phyloP scores from a whole-genome alignment of 2,329 filamentous ascomycete species.

The Trichoderma endophyticum region DNA sequence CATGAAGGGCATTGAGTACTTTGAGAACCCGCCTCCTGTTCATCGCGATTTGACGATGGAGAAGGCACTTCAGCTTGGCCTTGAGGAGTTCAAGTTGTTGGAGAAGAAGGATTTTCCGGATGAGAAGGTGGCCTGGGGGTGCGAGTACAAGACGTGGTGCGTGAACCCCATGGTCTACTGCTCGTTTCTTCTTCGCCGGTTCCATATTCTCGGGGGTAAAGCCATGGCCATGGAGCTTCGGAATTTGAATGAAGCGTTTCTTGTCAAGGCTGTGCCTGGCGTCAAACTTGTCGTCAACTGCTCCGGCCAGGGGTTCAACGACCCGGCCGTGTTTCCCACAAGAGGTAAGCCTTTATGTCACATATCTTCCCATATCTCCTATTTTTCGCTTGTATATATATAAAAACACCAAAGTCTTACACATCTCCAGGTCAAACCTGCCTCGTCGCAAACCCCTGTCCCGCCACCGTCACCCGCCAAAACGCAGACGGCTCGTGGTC shows the following conservation, averaged over 20 bases:
- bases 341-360: slow-evolving; percentile 32
- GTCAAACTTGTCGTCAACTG: slow-evolving; percentile 43
- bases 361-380: not conserved
- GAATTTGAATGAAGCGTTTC: slow-evolving; percentile 36
- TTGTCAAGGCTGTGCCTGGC: slow-evolving; percentile 27
- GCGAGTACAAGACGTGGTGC: slow-evolving; percentile 49
- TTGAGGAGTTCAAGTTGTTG: slow-evolving; percentile 37
- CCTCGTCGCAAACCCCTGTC: slow-evolving; percentile 39
- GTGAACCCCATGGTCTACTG: slow-evolving; percentile 52
- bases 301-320: slow-evolving; percentile 44
- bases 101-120: slow-evolving; percentile 35
- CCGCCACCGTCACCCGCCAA: slow-evolving; percentile 52
- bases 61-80: slow-evolving; percentile 22
- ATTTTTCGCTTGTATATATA: not conserved
- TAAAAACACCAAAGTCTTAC: not conserved
- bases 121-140: slow-evolving; percentile 38
- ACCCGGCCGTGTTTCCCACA: slow-evolving; percentile 42
- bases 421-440: slow-evolving; percentile 42
- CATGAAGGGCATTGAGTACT: slow-evolving; percentile 46
- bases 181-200: slow-evolving; percentile 40
- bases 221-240: slow-evolving; percentile 16
- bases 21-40: slow-evolving; percentile 39
- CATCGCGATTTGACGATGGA: slow-evolving; percentile 36
- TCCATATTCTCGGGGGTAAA: slow-evolving; percentile 27
- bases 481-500: slow-evolving; percentile 58